phyloP scores from a whole-genome alignment of 2,329 filamentous ascomycete species.

The Fusarium sp. region DNA sequence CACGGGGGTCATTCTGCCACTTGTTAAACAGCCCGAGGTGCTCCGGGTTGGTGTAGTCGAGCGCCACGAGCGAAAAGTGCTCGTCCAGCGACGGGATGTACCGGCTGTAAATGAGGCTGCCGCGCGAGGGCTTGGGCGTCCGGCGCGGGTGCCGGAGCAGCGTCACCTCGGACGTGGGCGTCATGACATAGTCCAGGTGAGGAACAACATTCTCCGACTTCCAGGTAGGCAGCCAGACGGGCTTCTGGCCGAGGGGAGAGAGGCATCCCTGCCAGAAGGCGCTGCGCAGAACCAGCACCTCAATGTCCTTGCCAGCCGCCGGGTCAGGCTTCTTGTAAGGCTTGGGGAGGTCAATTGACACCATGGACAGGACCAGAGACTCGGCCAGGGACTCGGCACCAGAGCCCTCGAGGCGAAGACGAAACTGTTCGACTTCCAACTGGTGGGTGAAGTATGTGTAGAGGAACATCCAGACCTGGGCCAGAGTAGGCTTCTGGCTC shows the following conservation, averaged over 20 bases:
- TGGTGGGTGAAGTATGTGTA: constrained; percentile 62
- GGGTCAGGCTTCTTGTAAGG: constrained; percentile 52
- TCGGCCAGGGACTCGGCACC: constrained; percentile 41
- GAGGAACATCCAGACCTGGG: constrained; percentile 65
- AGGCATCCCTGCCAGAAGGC: constrained; percentile 79
- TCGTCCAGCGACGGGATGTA: constrained; percentile 82
- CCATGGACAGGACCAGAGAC: constrained; percentile 55
- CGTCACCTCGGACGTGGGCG: constrained; percentile 50
- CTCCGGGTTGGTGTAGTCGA: constrained; percentile 73
- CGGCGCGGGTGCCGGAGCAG: constrained; percentile 75
- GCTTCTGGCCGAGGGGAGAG: constrained; percentile 74
- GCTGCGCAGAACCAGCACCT: constrained; percentile 61
- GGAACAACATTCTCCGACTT: constrained; percentile 51
- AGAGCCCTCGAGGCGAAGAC: constrained; percentile 41
- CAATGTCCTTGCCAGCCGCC: constrained; percentile 48
- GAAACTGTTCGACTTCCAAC: constrained; percentile 42
- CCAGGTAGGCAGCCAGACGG: constrained; percentile 70
- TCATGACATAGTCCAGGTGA: constrained; percentile 56
- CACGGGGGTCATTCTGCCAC: constrained; percentile 87
- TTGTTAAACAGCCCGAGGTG: constrained; percentile 79
- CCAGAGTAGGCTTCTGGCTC: constrained; percentile 57
- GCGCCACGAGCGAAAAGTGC: constrained; percentile 79
- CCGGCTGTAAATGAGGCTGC: constrained; percentile 80
- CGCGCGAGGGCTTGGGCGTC: constrained; percentile 76
- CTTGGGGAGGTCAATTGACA: constrained; percentile 61